Percentiles rank a stretch among this genome's conserved stretches.
Evolutionary conservation across 1,284 basidiomycete genomes (phyloP).

Genomic region (Crucibulum cyathiforme): DNA sequence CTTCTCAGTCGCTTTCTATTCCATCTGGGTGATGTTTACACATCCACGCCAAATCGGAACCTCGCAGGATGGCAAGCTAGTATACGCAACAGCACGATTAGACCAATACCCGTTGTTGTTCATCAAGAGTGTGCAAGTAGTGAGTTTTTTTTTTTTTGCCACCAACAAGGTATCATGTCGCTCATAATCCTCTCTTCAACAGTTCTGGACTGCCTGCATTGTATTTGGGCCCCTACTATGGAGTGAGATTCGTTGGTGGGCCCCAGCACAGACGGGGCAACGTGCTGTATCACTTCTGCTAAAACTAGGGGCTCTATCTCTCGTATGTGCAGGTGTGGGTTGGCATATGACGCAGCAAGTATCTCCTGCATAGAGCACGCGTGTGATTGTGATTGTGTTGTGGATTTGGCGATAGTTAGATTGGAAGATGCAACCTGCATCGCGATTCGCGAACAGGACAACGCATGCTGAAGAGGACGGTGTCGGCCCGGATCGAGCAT

Average conservation of each 20-base stretch:
- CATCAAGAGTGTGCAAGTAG: conserved; percentile 62
- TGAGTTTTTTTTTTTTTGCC: conserved; percentile 46
- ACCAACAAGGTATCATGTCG: background rate
- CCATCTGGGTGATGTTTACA: conserved; percentile 86
- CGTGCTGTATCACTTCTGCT: too few species aligned
- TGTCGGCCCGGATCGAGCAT: too few species aligned
- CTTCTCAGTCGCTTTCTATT: conserved; percentile 94
- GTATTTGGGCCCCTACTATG: conserved; percentile 88
- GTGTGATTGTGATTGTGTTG: too few species aligned
- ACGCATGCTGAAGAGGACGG: too few species aligned
- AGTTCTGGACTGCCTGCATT: conserved; percentile 89
- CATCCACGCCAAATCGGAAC: conserved; percentile 52
- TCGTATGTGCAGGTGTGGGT: too few species aligned
- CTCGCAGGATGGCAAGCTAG: conserved; percentile 36
- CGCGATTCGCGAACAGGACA: too few species aligned
- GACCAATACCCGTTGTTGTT: conserved; percentile 67
- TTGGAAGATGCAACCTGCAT: too few species aligned
- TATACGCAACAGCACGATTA: conserved; percentile 47
- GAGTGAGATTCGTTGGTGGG: conserved; percentile 71
- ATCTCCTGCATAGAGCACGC: too few species aligned
- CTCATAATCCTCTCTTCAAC: background rate
- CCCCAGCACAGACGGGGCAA: conserved; percentile 10
- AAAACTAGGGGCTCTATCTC: too few species aligned
- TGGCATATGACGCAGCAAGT: too few species aligned
- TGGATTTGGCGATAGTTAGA: too few species aligned